Percentiles rank a stretch among this genome's conserved stretches.
Evolutionary conservation across 306 rosid genomes (phyloP).

Genomic region (Parietaria judaica): DNA sequence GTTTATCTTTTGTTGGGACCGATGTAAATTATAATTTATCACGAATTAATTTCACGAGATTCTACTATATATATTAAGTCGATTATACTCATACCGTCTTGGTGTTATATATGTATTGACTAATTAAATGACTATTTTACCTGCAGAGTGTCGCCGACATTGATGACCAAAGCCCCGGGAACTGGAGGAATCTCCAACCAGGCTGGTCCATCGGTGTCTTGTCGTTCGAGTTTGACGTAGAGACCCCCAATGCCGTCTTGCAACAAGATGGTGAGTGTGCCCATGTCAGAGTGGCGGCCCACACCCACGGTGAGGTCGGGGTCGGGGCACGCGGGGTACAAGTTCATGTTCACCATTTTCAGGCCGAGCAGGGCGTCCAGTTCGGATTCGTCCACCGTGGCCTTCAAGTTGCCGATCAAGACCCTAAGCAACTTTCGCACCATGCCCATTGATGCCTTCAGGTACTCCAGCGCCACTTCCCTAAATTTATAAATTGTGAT

Average conservation of each 20-base stretch:
- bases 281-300: constrained; percentile 66
- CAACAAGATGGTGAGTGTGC: constrained; percentile 46
- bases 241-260: constrained; percentile 70
- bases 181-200: constrained; percentile 59
- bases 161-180: constrained; percentile 52
- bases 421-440: constrained; percentile 28
- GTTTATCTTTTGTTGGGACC: too few relatives aligned
- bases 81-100: too few relatives aligned
- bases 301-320: constrained; percentile 70
- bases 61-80: too few relatives aligned
- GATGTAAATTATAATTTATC: too few relatives aligned
- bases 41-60: too few relatives aligned
- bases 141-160: constrained; percentile 47
- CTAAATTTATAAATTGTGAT: constrained; percentile 12
- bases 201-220: constrained; percentile 15
- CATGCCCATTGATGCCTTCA: constrained; percentile 34
- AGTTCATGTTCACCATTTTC: constrained; percentile 53
- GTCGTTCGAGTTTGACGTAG: constrained; percentile 38
- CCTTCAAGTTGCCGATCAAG: constrained; percentile 37
- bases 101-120: neutral
- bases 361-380: constrained; percentile 28
- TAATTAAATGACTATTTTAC: constrained; percentile 5
- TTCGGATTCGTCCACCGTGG: constrained; percentile 27
- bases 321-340: constrained; percentile 58
- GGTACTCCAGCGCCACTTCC: constrained; percentile 46